Conservation (phyloP, 306 rosid species). For the Astragalus membranaceus region DNA sequence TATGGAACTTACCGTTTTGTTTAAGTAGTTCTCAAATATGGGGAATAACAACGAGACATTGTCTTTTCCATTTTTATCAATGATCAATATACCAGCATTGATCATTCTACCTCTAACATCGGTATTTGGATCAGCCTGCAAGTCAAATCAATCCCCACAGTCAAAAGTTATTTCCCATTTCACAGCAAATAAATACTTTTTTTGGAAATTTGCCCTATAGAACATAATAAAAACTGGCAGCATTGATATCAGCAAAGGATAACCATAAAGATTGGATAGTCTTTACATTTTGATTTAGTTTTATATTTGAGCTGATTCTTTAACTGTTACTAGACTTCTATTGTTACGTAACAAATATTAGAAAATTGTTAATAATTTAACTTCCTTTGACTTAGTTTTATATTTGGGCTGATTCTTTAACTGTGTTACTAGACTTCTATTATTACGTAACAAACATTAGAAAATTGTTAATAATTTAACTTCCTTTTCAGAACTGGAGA, state of each 20-base stretch:
- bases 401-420: not conserved
- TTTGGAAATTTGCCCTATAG: not conserved
- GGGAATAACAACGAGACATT: conserved; percentile 86
- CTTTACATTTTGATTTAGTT: not conserved
- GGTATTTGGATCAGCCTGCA: conserved; percentile 93
- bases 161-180: not conserved
- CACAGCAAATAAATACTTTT: not conserved
- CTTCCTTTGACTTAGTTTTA: not conserved
- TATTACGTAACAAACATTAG: not conserved
- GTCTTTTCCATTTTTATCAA: conserved; percentile 89
- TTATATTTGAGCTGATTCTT: not conserved
- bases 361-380: not conserved
- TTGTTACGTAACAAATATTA: not conserved
- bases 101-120: conserved; percentile 98
- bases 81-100: conserved; percentile 89
- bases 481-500: not conserved
- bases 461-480: not conserved
- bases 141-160: conserved; percentile 26
- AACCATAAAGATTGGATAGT: not conserved
- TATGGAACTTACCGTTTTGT: conserved; percentile 60
- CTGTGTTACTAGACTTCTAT: not conserved
- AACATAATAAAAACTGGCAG: not conserved
- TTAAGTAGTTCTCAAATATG: conserved; percentile 87
- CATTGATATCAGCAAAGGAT: not conserved
- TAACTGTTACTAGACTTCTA: not conserved